Evolutionary conservation across 768 basidiomycete genomes (phyloP).

Genomic region (Phylloporus sp.): DNA sequence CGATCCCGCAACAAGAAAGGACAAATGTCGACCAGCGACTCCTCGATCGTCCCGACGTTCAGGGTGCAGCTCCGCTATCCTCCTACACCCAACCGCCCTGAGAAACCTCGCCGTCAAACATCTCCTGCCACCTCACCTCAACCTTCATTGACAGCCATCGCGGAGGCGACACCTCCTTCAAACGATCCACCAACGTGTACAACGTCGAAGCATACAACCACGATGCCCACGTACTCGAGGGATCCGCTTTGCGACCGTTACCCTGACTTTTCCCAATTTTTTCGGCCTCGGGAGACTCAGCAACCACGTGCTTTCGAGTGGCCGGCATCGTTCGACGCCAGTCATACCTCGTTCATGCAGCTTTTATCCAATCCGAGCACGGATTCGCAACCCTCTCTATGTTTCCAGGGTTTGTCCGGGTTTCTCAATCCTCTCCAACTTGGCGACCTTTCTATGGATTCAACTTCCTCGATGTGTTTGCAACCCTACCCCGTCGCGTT

Average conservation of each 20-base stretch:
- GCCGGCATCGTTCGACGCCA: not conserved
- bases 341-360: not conserved
- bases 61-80: constrained; percentile 7
- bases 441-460: not conserved
- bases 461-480: not conserved
- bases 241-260: constrained; percentile 30
- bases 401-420: not conserved
- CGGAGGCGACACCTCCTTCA: not conserved
- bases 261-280: constrained; percentile 33
- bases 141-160: not conserved
- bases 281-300: constrained; percentile 16
- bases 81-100: not conserved
- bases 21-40: not conserved
- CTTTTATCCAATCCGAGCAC: not conserved
- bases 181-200: not conserved
- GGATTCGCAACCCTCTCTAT: not conserved
- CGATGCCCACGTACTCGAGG: constrained; percentile 24
- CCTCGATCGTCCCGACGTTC: constrained; percentile 8
- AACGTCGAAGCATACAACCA: not conserved
- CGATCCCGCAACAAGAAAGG: constrained; percentile 19
- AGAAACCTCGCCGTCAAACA: not conserved
- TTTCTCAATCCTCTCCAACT: not conserved
- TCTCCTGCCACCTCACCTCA: not conserved
- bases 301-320: constrained; percentile 2
- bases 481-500: constrained; percentile 20